Evolutionary conservation across 2,329 filamentous ascomycete species (phyloP), one percentile per base, ranked within the genome.

Genomic region (Aspergillus jensenii): DNA sequence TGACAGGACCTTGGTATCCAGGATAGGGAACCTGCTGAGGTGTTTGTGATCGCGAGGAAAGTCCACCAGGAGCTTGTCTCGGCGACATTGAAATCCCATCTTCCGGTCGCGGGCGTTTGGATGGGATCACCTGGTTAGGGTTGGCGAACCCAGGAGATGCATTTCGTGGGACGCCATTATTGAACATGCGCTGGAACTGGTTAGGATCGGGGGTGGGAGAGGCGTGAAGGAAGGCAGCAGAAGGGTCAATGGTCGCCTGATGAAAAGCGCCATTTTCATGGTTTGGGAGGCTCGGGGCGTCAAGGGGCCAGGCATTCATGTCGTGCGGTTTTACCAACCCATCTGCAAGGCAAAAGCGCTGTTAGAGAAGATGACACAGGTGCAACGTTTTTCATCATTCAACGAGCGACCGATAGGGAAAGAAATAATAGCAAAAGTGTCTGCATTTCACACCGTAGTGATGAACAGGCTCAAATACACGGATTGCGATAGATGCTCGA

Each of bases 1-100:
- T 87, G 62, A 80, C 78, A 68, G 84, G 84, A 59, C 82, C 83
- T 71, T 88, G 90, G 74, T 88, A 93, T 64, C 86, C 86, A 27
- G 87, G 81, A 67, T 88, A 93, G 52, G 84, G 83, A 62, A 87
- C 84, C 71, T 93, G 90, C 68, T 91, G 90, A 35, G 93, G 93
- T 31, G 93, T 98, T 72, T 96, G 93, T 67, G 93, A 93, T 76
- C 93, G 90, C 76, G 93, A 96, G 23, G 86, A 87, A 49, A 91
- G 77, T 77, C 90, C 90, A 63, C 85, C 86, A 5, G 88, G 84
- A 56, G 88, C 87, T 71, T 88, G 90, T 69, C 88, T 84, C 53
- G 93, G 92, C 33, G 92, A 96, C 72, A 90, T 88, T 65, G 87
- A 88, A 70, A 95, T 83, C 70, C 88, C 93, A 75, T 97, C 93